Percentiles rank a stretch among this genome's conserved stretches.
Evolutionary conservation across 148 eudicot species (phyloP).

Genomic region (Diospyros kaki): DNA sequence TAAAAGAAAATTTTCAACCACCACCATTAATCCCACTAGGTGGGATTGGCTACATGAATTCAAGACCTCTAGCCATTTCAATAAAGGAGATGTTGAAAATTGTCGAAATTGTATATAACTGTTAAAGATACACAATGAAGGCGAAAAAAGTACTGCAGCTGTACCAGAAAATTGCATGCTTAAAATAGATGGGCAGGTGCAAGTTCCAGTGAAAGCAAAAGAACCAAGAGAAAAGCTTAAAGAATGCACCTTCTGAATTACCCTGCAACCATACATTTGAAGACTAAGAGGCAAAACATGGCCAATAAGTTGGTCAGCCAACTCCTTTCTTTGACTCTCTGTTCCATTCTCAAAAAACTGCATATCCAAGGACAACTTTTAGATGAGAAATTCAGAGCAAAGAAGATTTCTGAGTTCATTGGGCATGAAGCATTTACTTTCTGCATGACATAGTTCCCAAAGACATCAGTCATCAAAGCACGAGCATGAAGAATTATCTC

Average conservation of each 20-base stretch:
- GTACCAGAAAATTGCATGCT: no score
- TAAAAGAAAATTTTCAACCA: no score
- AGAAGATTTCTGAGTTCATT: conserved; percentile 6
- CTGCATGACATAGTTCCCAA: conserved; percentile 75
- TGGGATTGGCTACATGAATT: no score
- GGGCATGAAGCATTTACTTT: conserved; percentile 29
- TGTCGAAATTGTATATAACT: no score
- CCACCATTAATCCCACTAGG: no score
- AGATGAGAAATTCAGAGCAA: background rate
- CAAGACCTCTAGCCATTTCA: no score
- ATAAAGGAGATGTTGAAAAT: no score
- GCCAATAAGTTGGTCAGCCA: conserved; percentile 46
- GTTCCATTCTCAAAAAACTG: conserved; percentile 73
- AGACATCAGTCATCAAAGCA: conserved; percentile 61
- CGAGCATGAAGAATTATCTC: conserved; percentile 52
- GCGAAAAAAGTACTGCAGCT: no score
- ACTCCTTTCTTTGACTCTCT: conserved; percentile 42
- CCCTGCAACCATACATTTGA: conserved; percentile 82
- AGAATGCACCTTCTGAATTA: conserved; percentile 57
- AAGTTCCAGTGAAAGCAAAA: no score
- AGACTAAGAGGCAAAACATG: conserved; percentile 67
- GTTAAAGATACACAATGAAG: no score
- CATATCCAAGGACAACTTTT: conserved; percentile 12
- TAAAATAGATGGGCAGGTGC: no score
- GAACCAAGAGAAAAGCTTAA: background rate